These are phyloP conservation scores for Xylariaceae sp. DNA, from an alignment of 2,329 filamentous ascomycete genomes.

Conservation along the genomic window DNA sequence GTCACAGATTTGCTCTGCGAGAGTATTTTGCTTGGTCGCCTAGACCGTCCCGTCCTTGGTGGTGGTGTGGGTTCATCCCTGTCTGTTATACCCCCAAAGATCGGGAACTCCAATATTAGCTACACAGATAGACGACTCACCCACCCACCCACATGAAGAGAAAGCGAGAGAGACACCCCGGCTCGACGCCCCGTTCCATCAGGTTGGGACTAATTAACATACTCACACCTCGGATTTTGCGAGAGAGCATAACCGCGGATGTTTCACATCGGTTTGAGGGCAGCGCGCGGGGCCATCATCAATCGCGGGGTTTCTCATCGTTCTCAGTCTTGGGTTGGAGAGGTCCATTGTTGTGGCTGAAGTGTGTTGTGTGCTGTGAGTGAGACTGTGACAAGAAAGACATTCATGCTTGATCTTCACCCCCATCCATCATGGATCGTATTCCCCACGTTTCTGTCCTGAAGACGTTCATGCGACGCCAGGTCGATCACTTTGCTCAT, in stretches of 20 bases:
- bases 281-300: neutral
- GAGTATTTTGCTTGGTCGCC: neutral
- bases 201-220: neutral
- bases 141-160: no score
- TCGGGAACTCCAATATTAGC: neutral
- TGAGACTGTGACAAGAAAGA: neutral
- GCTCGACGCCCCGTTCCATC: neutral
- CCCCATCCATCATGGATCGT: neutral
- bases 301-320: no score
- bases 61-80: neutral
- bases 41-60: neutral
- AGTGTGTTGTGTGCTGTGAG: neutral
- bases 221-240: no score
- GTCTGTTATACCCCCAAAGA: constrained; percentile 3
- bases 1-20: neutral
- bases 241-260: neutral
- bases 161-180: no score
- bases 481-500: neutral
- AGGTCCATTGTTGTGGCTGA: neutral
- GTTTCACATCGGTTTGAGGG: neutral
- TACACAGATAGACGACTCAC: no score
- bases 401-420: neutral
- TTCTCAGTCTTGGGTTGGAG: no score
- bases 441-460: neutral
- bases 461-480: neutral